Conservation (phyloP, 1,284 basidiomycete genomes). For the Trichosporon ovoides region DNA sequence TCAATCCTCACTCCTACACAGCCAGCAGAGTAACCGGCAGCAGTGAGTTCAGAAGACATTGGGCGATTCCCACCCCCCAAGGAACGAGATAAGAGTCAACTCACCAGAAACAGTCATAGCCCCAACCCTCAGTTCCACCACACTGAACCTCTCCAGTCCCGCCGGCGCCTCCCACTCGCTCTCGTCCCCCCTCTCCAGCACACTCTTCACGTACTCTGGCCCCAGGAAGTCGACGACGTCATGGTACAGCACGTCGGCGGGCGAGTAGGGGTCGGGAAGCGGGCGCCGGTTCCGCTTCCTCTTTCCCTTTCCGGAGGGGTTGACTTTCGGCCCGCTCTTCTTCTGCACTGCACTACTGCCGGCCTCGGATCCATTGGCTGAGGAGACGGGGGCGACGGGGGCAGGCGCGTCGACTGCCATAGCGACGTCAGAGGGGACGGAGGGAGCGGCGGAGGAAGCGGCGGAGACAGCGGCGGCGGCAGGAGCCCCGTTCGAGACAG, state of each 20-base stretch:
- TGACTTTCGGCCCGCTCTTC: background rate
- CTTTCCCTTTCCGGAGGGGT: slow-evolving; percentile 21
- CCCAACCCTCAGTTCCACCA: slow-evolving; percentile 61
- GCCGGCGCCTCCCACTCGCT: slow-evolving; percentile 55
- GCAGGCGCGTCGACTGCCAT: too few relatives aligned
- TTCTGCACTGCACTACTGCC: background rate
- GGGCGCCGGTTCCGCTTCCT: slow-evolving; percentile 30
- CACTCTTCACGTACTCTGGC: slow-evolving; percentile 55
- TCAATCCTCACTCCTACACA: too few relatives aligned
- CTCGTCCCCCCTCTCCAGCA: slow-evolving; percentile 54
- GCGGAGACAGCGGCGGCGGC: background rate
- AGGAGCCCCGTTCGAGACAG: background rate
- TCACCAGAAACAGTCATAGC: slow-evolving; percentile 31
- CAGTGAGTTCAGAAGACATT: too few relatives aligned
- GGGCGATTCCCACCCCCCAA: too few relatives aligned
- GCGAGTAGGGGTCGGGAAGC: slow-evolving; percentile 61
- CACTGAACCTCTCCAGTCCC: slow-evolving; percentile 54
- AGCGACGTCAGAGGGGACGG: too few relatives aligned
- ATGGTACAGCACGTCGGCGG: slow-evolving; percentile 67
- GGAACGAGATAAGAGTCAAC: too few relatives aligned
- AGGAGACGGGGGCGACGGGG: too few relatives aligned
- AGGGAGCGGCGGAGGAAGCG: background rate
- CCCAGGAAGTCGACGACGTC: slow-evolving; percentile 69
- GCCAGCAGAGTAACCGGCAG: too few relatives aligned
- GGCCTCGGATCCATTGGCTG: background rate